Evolutionary conservation across 2,329 filamentous ascomycete species (phyloP).

Genomic region (Diaporthe caulivora): DNA sequence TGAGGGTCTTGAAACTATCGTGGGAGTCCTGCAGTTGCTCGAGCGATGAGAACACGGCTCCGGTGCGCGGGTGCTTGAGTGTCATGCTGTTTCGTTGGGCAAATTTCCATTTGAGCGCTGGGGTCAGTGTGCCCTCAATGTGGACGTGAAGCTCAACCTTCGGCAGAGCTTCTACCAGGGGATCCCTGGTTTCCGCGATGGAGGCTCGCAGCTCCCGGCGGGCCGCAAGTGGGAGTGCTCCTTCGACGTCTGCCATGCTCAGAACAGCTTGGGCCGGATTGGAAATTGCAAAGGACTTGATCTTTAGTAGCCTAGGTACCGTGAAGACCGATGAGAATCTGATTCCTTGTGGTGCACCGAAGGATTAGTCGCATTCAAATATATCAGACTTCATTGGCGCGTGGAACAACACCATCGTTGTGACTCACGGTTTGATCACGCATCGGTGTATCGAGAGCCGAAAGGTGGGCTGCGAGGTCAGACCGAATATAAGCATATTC

Average conservation of each 20-base stretch:
- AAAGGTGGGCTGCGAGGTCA: neutral
- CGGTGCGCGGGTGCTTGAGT: conserved; percentile 44
- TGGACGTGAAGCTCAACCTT: conserved; percentile 62
- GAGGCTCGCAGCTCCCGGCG: neutral
- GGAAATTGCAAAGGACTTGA: neutral
- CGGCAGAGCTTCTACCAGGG: conserved; percentile 46
- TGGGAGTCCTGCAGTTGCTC: conserved; percentile 51
- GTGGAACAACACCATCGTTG: neutral
- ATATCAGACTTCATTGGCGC: neutral
- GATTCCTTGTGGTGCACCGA: too few species aligned
- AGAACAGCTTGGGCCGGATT: neutral
- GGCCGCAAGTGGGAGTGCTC: conserved; percentile 3
- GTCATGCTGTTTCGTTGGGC: conserved; percentile 53
- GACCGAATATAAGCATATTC: neutral
- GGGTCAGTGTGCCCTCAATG: conserved; percentile 59
- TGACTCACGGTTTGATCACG: conserved; percentile 6
- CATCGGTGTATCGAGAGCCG: conserved; percentile 2
- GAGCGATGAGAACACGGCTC: conserved; percentile 40
- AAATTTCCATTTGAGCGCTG: conserved; percentile 55
- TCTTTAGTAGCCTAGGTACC: neutral
- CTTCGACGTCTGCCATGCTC: conserved; percentile 19
- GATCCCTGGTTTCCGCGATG: neutral
- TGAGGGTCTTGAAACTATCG: conserved; percentile 52
- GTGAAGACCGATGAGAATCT: neutral
- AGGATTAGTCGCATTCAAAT: neutral